These are phyloP conservation scores for Ceratocystis alfenasii DNA, from an alignment of 2,329 filamentous ascomycete species.

Conservation along the genomic window DNA sequence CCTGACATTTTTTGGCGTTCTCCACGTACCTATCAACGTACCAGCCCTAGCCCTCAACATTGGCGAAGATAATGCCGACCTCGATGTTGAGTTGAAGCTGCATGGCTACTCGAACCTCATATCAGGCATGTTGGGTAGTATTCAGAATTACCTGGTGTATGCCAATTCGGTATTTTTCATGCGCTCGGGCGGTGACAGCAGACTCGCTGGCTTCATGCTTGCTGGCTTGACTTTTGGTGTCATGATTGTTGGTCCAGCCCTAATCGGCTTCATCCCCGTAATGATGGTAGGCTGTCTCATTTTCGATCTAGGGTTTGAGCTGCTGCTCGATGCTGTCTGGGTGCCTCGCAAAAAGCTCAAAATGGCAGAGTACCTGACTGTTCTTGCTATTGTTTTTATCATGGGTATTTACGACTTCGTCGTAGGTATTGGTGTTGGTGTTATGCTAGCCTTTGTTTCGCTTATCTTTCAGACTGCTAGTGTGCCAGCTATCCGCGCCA, in stretches of 20 bases:
- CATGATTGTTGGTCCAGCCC: conserved; percentile 70
- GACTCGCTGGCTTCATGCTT: conserved; percentile 74
- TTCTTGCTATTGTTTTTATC: conserved; percentile 77
- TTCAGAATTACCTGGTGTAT: conserved; percentile 94
- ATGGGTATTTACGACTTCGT: conserved; percentile 98
- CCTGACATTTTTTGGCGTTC: conserved; percentile 89
- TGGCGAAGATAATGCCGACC: conserved; percentile 81
- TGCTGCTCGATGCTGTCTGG: conserved; percentile 79
- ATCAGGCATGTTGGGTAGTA: conserved; percentile 76
- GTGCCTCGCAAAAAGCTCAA: conserved; percentile 82
- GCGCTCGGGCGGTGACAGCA: conserved; percentile 74
- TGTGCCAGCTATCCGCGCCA: conserved; percentile 76
- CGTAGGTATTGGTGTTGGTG: conserved; percentile 81
- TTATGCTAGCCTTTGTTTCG: conserved; percentile 79
- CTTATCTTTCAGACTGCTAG: conserved; percentile 85
- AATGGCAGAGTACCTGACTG: conserved; percentile 76
- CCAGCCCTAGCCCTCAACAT: conserved; percentile 82
- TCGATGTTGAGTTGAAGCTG: conserved; percentile 82
- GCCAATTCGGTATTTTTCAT: conserved; percentile 98
- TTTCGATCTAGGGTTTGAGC: conserved; percentile 85
- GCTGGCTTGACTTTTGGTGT: conserved; percentile 69
- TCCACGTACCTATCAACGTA: conserved; percentile 97
- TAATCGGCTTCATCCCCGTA: conserved; percentile 89
- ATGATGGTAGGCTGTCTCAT: conserved; percentile 96
- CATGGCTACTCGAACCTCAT: conserved; percentile 89